Evolutionary conservation across 2,329 filamentous ascomycete species (phyloP).

Genomic region (Apiospora malaysiana): DNA sequence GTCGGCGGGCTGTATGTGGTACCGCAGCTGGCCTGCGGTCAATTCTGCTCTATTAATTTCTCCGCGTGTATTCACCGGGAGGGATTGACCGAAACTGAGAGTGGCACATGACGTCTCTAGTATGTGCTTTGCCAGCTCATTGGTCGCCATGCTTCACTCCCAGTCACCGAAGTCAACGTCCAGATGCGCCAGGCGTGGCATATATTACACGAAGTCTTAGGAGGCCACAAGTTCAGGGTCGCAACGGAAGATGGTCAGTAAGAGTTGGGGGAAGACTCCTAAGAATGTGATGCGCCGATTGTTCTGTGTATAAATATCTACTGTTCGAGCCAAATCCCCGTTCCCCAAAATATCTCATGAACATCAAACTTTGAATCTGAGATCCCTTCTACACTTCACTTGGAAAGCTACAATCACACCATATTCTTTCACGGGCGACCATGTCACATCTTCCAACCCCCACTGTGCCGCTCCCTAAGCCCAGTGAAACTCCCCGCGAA

Average conservation of each 20-base stretch:
- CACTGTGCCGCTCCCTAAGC: background rate
- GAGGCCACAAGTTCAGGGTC: background rate
- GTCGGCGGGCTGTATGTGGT: background rate
- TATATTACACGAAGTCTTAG: background rate
- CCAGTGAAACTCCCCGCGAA: background rate
- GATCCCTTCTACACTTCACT: background rate
- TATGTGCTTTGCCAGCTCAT: background rate
- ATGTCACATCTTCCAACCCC: background rate
- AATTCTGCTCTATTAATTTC: background rate
- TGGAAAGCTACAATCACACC: background rate
- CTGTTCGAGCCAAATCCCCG: background rate
- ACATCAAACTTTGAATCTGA: background rate
- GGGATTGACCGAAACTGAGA: background rate
- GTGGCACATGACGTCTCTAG: background rate
- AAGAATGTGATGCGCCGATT: background rate
- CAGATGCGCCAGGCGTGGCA: background rate
- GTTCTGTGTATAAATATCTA: constrained; percentile 6
- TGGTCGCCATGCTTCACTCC: background rate
- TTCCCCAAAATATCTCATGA: background rate
- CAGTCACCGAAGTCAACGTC: background rate
- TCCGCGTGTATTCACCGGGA: background rate
- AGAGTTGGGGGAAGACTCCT: background rate
- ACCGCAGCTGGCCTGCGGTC: background rate
- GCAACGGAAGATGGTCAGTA: background rate
- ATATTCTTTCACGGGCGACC: background rate